Evolutionary conservation across 2,329 filamentous ascomycete species (phyloP).

Genomic region (Pseudopithomyces maydicus): DNA sequence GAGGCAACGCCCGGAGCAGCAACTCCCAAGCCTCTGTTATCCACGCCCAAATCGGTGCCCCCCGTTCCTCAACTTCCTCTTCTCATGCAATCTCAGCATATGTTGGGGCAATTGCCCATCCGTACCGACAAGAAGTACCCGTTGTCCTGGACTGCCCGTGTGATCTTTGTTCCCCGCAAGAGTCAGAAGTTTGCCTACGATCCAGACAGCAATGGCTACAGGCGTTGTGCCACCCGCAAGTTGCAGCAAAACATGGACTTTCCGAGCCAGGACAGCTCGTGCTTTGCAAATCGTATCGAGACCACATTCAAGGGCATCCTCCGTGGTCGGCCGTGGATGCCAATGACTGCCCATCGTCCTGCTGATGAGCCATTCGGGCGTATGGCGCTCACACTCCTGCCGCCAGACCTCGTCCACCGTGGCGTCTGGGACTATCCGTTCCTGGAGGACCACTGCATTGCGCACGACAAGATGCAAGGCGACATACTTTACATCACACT

Average conservation of each 20-base stretch:
- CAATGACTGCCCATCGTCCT: slow-evolving; percentile 45
- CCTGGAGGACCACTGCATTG: slow-evolving; percentile 48
- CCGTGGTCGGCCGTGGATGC: slow-evolving; percentile 47
- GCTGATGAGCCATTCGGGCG: slow-evolving; percentile 45
- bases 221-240: slow-evolving; percentile 45
- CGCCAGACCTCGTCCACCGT: slow-evolving; percentile 38
- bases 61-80: slow-evolving; percentile 35
- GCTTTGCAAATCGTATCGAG: slow-evolving; percentile 44
- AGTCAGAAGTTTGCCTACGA: slow-evolving; percentile 45
- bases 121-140: slow-evolving; percentile 46
- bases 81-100: slow-evolving; percentile 33
- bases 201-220: slow-evolving; percentile 45
- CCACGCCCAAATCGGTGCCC: slow-evolving; percentile 26
- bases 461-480: slow-evolving; percentile 49
- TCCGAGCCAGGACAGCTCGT: slow-evolving; percentile 41
- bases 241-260: slow-evolving; percentile 46
- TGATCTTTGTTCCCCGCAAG: slow-evolving; percentile 46
- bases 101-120: slow-evolving; percentile 41
- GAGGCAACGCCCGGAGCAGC: slow-evolving; percentile 36
- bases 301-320: slow-evolving; percentile 42
- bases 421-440: slow-evolving; percentile 48
- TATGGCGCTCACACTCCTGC: slow-evolving; percentile 44
- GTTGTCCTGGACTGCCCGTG: slow-evolving; percentile 43
- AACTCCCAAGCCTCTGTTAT: slow-evolving; percentile 30
- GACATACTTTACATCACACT: slow-evolving; percentile 48